Percentiles rank a stretch among this genome's conserved stretches.
Evolutionary conservation across 495 filamentous ascomycete genomes (phyloP).

Genomic region (Daldinia grandis): DNA sequence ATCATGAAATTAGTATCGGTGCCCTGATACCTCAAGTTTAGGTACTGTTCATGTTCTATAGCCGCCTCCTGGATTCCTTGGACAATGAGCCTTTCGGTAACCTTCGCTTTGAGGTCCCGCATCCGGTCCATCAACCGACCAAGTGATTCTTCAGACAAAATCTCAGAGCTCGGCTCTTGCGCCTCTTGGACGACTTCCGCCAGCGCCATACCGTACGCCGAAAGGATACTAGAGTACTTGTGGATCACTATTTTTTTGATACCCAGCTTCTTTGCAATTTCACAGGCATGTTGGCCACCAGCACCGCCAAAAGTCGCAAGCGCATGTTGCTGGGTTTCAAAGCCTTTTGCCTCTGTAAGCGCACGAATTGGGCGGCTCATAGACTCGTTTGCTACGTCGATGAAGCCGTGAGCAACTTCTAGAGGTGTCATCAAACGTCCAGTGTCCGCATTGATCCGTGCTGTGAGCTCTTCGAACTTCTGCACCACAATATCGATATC

Average conservation of each 20-base stretch:
- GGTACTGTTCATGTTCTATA: conserved; percentile 80
- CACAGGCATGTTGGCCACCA: conserved; percentile 96
- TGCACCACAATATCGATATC: conserved; percentile 78
- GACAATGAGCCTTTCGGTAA: conserved; percentile 65
- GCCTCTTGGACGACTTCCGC: conserved; percentile 94
- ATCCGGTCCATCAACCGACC: conserved; percentile 68
- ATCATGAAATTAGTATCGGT: conserved; percentile 94
- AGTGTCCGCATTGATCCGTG: conserved; percentile 76
- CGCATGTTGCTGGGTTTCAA: conserved; percentile 88
- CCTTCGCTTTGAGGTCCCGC: conserved; percentile 69
- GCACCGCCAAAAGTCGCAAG: conserved; percentile 95
- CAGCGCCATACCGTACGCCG: conserved; percentile 95
- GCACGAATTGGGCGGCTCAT: conserved; percentile 95
- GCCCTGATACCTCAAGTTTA: conserved; percentile 88
- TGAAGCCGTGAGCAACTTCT: conserved; percentile 88
- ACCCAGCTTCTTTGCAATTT: conserved; percentile 88
- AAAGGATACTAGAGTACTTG: conserved; percentile 91
- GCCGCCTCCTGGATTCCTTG: conserved; percentile 74
- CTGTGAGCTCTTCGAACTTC: conserved; percentile 78
- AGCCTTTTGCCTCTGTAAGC: conserved; percentile 90
- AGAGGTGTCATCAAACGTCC: conserved; percentile 78
- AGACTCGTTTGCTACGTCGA: conserved; percentile 91
- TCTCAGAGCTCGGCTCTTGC: conserved; percentile 84
- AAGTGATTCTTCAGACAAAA: conserved; percentile 64
- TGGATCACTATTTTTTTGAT: conserved; percentile 89